These are phyloP conservation scores for Beauveria rudraprayagi DNA, from an alignment of 2,329 filamentous ascomycete species.

Conservation along the genomic window DNA sequence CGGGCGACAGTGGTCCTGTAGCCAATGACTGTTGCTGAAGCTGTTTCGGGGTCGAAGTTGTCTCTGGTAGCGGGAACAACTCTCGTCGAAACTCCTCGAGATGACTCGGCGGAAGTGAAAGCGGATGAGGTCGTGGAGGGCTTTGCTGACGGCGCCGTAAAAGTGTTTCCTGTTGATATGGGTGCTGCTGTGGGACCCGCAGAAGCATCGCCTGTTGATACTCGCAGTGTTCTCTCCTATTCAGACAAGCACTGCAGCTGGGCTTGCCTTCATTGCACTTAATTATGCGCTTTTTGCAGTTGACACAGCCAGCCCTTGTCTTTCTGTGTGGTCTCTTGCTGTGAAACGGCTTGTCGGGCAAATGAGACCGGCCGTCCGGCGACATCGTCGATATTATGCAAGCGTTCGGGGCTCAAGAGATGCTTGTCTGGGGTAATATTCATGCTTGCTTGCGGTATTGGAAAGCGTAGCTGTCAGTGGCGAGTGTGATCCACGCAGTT, in stretches of 20 bases:
- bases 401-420: background rate
- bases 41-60: background rate
- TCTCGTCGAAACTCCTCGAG: background rate
- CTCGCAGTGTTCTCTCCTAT: constrained; percentile 39
- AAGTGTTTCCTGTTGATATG: background rate
- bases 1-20: background rate
- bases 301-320: constrained; percentile 43
- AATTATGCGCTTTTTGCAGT: constrained; percentile 48
- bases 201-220: constrained; percentile 25
- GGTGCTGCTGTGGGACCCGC: background rate
- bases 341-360: constrained; percentile 20
- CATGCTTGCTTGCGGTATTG: background rate
- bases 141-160: background rate
- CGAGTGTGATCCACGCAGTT: background rate
- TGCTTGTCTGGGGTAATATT: no score
- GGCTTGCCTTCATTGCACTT: constrained; percentile 48
- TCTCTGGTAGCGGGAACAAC: background rate
- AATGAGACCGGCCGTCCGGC: background rate
- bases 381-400: background rate
- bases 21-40: background rate
- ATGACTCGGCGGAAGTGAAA: background rate
- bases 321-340: constrained; percentile 48
- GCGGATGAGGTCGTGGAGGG: background rate
- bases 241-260: constrained; percentile 39
- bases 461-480: background rate